phyloP scores from a whole-genome alignment of 1,284 basidiomycete genomes.

The Serendipita sp. region DNA sequence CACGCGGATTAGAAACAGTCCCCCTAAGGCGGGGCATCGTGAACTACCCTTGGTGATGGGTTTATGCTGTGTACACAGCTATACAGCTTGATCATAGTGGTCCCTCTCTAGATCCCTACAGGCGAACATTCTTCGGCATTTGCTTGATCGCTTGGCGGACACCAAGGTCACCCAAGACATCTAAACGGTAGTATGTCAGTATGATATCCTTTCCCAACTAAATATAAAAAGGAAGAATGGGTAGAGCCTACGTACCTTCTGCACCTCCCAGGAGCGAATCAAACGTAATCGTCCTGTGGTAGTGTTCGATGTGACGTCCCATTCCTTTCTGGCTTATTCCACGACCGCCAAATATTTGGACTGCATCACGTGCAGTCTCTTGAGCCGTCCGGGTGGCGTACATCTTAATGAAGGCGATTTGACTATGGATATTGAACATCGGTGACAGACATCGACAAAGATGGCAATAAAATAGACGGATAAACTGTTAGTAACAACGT shows the following conservation, averaged over 20 bases:
- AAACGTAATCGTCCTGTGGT: conserved; percentile 51
- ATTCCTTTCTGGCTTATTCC: conserved; percentile 63
- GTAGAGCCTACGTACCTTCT: conserved; percentile 46
- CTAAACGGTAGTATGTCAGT: conserved; percentile 15
- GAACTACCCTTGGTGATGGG: background rate
- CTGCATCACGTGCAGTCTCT: conserved; percentile 21
- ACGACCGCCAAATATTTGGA: conserved; percentile 57
- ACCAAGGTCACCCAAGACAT: conserved; percentile 55
- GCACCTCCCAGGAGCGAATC: conserved; percentile 26
- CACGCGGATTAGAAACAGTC: conserved; percentile 6
- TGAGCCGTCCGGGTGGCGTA: conserved; percentile 10
- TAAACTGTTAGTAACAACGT: background rate
- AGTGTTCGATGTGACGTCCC: conserved; percentile 57
- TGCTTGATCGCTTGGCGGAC: conserved; percentile 51
- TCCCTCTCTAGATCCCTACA: conserved; percentile 21
- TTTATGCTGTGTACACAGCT: background rate
- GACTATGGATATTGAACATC: conserved; percentile 7
- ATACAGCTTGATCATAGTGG: background rate
- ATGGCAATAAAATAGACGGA: too few species aligned
- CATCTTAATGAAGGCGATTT: conserved; percentile 24
- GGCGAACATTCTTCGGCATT: conserved; percentile 45
- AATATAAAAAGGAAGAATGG: conserved; percentile 33
- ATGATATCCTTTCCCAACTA: background rate
- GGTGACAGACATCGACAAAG: too few species aligned
- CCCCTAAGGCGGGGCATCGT: background rate